Evolutionary conservation across 441 rosid species (phyloP), one percentile per base, ranked within the genome.

Genomic region (Breynia disticha): DNA sequence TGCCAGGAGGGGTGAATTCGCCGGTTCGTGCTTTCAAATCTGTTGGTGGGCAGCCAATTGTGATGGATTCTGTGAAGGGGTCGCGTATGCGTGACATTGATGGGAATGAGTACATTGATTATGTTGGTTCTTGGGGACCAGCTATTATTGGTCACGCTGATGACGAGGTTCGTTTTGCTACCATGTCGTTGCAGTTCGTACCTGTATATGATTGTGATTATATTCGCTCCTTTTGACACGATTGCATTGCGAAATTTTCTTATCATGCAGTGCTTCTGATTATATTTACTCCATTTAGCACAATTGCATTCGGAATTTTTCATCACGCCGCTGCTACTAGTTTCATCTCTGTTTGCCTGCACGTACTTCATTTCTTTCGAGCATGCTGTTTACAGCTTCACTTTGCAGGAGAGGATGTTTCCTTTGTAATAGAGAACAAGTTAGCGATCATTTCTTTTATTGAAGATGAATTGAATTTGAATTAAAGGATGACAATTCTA

Each of bases 71-170:
- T 18, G 96, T 86, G 17, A 88, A 88, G 80, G 98, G 98, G 46
- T 86, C 90, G 49, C 81, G 60, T 54, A 86, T 88, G 88, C 76
- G 93, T 95, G 98, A 93, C 62, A 83, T 93, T n/a, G 95, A 93
- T 80, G 97, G 98, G 20, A 88, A 93, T 37, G 88, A 84, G 73
- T 93, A 84, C 69, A 73, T 88, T 42, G 95, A 85, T 69, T 87
- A 85, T 48, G 95, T 83, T 54, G 90, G 95, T 43, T 88, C 97
- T 54, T 88, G 97, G 97, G 98, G 97, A 16, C 98, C 95, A 1
- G 94, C 98, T 9, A 88, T 91, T n/a, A 82, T 91, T 50, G 98
- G 98, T 24, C 97, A 91, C 65, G 95, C 98, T 0, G 97, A 91
- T 71, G 97, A 86, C 55, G 67, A 82, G 91, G 98, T 87, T 46